These are phyloP conservation scores for Salix suchowensis DNA, from an alignment of 345 rosid genomes.

Conservation along the genomic window DNA sequence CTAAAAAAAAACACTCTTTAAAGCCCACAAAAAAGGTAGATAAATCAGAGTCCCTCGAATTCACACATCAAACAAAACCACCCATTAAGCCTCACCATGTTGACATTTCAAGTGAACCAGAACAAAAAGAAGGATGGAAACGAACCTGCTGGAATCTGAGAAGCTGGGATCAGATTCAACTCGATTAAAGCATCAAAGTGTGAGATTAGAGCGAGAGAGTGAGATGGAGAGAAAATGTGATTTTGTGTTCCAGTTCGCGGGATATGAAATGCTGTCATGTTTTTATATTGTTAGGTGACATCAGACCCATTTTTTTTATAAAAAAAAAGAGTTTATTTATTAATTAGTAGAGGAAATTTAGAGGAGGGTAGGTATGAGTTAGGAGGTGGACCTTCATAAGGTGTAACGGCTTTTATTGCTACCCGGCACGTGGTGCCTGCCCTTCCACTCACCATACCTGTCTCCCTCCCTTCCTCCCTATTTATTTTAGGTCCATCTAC, in stretches of 20 bases:
- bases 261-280: neutral
- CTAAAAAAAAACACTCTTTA: neutral
- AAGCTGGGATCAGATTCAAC: constrained; percentile 22
- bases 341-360: neutral
- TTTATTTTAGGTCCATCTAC: neutral
- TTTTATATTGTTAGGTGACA: neutral
- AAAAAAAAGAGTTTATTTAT: neutral
- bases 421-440: constrained; percentile 60
- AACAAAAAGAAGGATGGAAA: neutral
- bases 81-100: neutral
- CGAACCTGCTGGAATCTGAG: constrained; percentile 24
- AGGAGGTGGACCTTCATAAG: constrained; percentile 37
- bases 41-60: neutral
- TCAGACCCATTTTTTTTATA: no score
- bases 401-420: constrained; percentile 34
- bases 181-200: constrained; percentile 15
- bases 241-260: neutral
- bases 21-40: neutral
- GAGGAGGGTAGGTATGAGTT: constrained; percentile 53
- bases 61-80: neutral
- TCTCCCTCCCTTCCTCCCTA: neutral
- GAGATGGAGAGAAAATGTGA: neutral
- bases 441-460: constrained; percentile 38
- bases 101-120: neutral
- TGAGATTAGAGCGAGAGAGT: constrained; percentile 1